phyloP scores from a whole-genome alignment of 306 rosid species.

The Astragalus glycyphyllos region DNA sequence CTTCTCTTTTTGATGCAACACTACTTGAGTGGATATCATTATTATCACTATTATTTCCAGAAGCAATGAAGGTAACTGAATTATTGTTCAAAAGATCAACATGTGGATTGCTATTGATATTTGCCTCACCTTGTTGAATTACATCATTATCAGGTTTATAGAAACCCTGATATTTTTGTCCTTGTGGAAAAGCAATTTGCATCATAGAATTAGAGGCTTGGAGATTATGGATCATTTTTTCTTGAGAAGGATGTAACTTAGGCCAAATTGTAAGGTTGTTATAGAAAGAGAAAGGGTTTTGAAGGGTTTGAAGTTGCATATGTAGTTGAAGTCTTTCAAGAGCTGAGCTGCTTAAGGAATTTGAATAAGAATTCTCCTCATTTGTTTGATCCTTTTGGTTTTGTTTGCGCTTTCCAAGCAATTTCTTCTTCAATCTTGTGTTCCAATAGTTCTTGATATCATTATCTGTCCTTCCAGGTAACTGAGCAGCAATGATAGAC shows the following conservation, averaged over 20 bases:
- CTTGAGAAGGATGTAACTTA: constrained; percentile 79
- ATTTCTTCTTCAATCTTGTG: constrained; percentile 88
- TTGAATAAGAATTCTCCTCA: constrained; percentile 47
- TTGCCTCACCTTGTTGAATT: constrained; percentile 42
- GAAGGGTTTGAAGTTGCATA: constrained; percentile 88
- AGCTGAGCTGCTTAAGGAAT: constrained; percentile 75
- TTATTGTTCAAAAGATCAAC: constrained; percentile 47
- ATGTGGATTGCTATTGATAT: constrained; percentile 27
- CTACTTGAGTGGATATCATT: constrained; percentile 26
- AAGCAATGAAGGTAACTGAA: constrained; percentile 38
- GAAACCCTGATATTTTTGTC: neutral
- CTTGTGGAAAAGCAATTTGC: constrained; percentile 38
- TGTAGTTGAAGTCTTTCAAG: constrained; percentile 95
- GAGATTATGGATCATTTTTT: constrained; percentile 64
- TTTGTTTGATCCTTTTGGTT: constrained; percentile 44
- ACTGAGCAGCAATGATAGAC: constrained; percentile 98
- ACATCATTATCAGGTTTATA: constrained; percentile 29
- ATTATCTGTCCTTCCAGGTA: constrained; percentile 98
- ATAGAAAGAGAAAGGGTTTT: constrained; percentile 77
- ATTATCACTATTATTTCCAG: constrained; percentile 26
- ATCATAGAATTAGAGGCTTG: constrained; percentile 53
- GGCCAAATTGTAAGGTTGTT: constrained; percentile 80
- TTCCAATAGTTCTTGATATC: constrained; percentile 99
- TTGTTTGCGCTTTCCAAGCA: constrained; percentile 87
- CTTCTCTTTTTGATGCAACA: constrained; percentile 39